These are phyloP conservation scores for Globisporangium sylvaticum DNA, from an alignment of 352 stramenopile species.

Conservation along the genomic window DNA sequence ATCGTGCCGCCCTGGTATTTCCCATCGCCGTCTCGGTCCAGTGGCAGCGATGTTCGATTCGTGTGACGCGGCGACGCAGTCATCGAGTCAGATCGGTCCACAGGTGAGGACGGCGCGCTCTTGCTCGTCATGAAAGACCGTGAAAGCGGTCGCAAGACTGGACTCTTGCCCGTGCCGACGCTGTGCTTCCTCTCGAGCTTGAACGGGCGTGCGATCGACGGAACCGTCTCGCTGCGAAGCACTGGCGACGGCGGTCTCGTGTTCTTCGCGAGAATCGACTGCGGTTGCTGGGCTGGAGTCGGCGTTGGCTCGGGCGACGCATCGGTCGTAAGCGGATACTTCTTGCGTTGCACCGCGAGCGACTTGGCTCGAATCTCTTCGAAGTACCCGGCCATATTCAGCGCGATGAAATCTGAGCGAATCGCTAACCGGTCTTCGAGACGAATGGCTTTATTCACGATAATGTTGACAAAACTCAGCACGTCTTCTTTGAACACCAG, in stretches of 20 bases:
- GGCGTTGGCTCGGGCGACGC: slow-evolving; percentile 14
- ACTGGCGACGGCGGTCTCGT: slow-evolving; percentile 8
- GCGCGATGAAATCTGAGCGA: slow-evolving; percentile 77
- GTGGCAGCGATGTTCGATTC: slow-evolving; percentile 18
- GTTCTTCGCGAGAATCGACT: background rate
- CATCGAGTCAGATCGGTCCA: slow-evolving; percentile 29
- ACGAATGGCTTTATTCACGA: slow-evolving; percentile 85
- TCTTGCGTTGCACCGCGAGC: slow-evolving; percentile 67
- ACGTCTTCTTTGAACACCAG: slow-evolving; percentile 88
- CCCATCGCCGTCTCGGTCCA: slow-evolving; percentile 11
- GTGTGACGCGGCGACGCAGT: slow-evolving; percentile 11
- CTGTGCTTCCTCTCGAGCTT: slow-evolving; percentile 13
- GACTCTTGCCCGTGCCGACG: slow-evolving; percentile 9
- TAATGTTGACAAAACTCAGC: slow-evolving; percentile 87
- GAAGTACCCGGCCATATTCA: slow-evolving; percentile 86
- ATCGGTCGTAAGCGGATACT: slow-evolving; percentile 46
- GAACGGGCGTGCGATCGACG: background rate
- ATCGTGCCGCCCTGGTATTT: slow-evolving; percentile 35
- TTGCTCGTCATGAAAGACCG: slow-evolving; percentile 27
- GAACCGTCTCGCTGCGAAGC: slow-evolving; percentile 9
- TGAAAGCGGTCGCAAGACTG: slow-evolving; percentile 6
- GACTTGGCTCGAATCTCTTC: slow-evolving; percentile 84
- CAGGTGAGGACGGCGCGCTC: slow-evolving; percentile 49
- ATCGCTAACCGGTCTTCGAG: slow-evolving; percentile 80
- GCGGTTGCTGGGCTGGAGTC: background rate